Evolutionary conservation across 495 filamentous ascomycete species (phyloP).

Genomic region (Aspergillus olivimuriae): DNA sequence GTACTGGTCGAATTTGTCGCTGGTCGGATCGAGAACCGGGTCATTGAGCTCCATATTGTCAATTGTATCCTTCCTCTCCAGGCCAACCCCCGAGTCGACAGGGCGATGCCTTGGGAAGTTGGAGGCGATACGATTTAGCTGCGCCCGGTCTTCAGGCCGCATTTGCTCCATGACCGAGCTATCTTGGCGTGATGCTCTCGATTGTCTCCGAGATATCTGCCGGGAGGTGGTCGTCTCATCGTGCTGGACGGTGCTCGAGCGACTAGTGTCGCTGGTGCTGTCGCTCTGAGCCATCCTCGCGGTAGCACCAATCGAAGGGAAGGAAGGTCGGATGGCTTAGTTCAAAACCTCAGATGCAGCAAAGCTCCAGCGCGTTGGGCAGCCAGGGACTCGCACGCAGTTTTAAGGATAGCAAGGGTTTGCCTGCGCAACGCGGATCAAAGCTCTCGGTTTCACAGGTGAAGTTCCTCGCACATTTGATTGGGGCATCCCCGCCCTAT

Average conservation of each 20-base stretch:
- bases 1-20: constrained; percentile 50
- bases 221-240: constrained; percentile 9
- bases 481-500: neutral
- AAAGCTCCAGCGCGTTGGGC: neutral
- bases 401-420: neutral
- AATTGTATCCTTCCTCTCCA: constrained; percentile 39
- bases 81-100: constrained; percentile 16
- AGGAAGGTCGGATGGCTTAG: too few species aligned
- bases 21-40: constrained; percentile 50
- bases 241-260: constrained; percentile 13
- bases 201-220: constrained; percentile 12
- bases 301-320: too few species aligned
- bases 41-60: constrained; percentile 39
- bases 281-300: constrained; percentile 18
- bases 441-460: neutral
- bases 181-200: constrained; percentile 15
- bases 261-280: constrained; percentile 2
- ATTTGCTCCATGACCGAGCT: constrained; percentile 29
- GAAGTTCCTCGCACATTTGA: neutral
- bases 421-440: too few species aligned
- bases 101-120: constrained; percentile 25
- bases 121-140: constrained; percentile 35
- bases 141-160: constrained; percentile 25
- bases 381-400: neutral
- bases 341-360: too few species aligned